phyloP scores from a whole-genome alignment of 164 flowering plant species.

The Tetracentron sinense region DNA sequence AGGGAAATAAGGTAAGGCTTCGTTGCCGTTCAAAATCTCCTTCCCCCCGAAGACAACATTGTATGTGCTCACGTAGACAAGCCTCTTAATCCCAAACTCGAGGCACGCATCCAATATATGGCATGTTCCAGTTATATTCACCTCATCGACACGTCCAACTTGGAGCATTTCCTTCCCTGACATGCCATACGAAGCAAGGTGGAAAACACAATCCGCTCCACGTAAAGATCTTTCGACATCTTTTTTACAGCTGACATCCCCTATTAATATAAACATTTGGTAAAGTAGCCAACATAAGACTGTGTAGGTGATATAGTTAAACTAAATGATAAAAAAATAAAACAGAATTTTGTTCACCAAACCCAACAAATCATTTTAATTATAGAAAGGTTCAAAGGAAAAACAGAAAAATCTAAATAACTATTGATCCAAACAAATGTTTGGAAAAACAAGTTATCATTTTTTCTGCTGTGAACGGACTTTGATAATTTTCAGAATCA shows the following conservation, averaged over 20 bases:
- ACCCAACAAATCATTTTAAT: too few relatives aligned
- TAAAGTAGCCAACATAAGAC: too few relatives aligned
- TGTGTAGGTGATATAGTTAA: too few relatives aligned
- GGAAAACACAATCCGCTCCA: conserved; percentile 92
- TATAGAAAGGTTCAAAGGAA: too few relatives aligned
- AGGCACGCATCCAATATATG: conserved; percentile 70
- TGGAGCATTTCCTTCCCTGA: conserved; percentile 97
- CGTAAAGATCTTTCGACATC: conserved; percentile 73
- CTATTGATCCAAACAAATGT: too few relatives aligned
- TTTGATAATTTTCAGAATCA: too few relatives aligned
- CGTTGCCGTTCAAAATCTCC: conserved; percentile 82
- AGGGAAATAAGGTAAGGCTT: conserved; percentile 68
- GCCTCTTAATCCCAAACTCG: conserved; percentile 64
- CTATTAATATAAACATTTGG: conserved; percentile 26
- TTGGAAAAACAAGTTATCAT: too few relatives aligned
- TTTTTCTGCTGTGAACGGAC: too few relatives aligned
- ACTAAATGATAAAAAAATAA: neutral
- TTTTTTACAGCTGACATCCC: conserved; percentile 51
- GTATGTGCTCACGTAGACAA: conserved; percentile 83
- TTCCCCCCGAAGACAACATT: conserved; percentile 88
- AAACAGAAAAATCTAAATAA: too few relatives aligned
- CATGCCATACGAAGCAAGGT: conserved; percentile 91
- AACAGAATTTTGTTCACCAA: neutral
- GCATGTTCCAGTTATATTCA: conserved; percentile 83
- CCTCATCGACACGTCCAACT: conserved; percentile 69